Evolutionary conservation across 306 rosid genomes (phyloP), one percentile per base, ranked within the genome.

Genomic region (Pyrus betulifolia): DNA sequence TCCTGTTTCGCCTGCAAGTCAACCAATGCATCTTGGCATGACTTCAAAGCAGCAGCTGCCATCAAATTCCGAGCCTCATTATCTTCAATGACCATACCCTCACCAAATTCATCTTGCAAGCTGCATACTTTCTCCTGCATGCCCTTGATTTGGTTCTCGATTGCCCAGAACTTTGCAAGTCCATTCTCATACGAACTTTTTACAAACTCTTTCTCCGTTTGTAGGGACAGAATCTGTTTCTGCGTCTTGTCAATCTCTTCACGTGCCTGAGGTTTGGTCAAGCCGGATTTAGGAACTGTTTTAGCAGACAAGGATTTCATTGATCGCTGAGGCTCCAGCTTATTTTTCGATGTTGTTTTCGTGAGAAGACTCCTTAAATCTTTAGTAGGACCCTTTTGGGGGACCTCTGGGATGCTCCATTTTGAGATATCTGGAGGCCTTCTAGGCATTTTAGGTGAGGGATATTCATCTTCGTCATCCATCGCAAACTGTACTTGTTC

Each of bases 201-300:
- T 45, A 87, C 82, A 67, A 91, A 96, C 86, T 96, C 99, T 72
- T 92, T 96, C 86, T 88, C 96, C 3, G 99, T 96, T 78, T 96
- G 99, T 30, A 93, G 83, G 6, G 91, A 51, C 73, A 96, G 74
- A 79, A 96, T 92, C 80, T 89, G 82, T 78, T 91, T 96, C 93
- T 96, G 99, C 31, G 81, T 83, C 85, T 85, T 86, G 87, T 91
- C 91, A 31, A 96, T 88, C 83, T 92, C 91, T 75, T 74, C 83
- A 18, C 81, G 85, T 55, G 91, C 98, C 87, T 87, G 83, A 38
- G 85, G 59, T 84, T 89, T 92, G 69, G 78, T 89, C 90, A 96
- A 85, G 77, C 98, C 98, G 14, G 98, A 92, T 86, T 85, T 89
- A 23, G 84, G 52, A 72, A 69, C 87, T 10, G 74, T 67, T 31